These are phyloP conservation scores for Xylaria sp. DNA, from an alignment of 495 filamentous ascomycete genomes.

Conservation along the genomic window DNA sequence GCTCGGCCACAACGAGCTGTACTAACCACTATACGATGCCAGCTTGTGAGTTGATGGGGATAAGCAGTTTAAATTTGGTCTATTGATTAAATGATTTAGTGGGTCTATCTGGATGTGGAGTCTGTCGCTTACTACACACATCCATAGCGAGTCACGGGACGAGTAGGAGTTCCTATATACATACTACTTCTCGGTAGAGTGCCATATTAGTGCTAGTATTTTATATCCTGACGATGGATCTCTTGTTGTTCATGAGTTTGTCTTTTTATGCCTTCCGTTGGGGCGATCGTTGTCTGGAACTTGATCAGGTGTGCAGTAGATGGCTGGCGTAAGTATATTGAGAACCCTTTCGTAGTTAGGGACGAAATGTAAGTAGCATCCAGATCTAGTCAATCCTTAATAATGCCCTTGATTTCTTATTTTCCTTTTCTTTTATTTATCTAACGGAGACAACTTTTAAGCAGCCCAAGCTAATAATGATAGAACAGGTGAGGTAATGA, in stretches of 20 bases:
- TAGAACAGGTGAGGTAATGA: neutral
- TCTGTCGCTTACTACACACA: no score
- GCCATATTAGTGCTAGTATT: neutral
- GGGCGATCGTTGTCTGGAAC: neutral
- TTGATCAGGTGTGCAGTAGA: no score
- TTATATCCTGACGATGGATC: neutral
- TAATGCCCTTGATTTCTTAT: no score
- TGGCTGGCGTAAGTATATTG: no score
- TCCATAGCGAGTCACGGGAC: neutral
- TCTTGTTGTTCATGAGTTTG: neutral
- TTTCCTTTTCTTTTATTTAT: no score
- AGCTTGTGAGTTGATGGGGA: neutral
- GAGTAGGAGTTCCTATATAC: neutral
- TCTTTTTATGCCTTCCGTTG: neutral
- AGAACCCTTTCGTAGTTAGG: neutral
- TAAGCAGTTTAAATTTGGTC: accelerated
- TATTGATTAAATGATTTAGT: neutral
- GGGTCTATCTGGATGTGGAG: neutral
- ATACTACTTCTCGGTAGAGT: neutral
- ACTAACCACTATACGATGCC: conserved; percentile 27
- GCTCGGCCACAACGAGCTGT: conserved; percentile 24
- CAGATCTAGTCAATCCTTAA: neutral
- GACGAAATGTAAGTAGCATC: neutral
- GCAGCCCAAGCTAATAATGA: neutral
- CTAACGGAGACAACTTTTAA: no score